Evolutionary conservation across 2,329 filamentous ascomycete species (phyloP).

Genomic region (Aspergillaceae sp.): DNA sequence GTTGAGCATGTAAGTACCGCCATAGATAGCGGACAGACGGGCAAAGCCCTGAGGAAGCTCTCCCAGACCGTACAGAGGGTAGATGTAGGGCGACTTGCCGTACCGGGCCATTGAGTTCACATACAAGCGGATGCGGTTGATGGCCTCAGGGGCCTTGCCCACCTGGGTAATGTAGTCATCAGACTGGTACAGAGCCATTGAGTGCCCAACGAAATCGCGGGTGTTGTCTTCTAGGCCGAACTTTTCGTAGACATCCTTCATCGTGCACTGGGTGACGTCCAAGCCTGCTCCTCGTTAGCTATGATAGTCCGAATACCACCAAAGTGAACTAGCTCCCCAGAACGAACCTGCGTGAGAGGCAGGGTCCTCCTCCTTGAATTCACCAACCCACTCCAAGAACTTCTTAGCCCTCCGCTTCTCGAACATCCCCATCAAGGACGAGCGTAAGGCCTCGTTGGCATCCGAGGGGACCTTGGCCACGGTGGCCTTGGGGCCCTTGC

Average conservation of each 20-base stretch:
- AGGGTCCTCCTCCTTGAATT: slow-evolving; percentile 72
- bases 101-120: slow-evolving; percentile 96
- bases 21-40: slow-evolving; percentile 94
- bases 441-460: slow-evolving; percentile 79
- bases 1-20: slow-evolving; percentile 99
- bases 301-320: background rate
- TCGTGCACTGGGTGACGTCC: slow-evolving; percentile 67
- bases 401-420: slow-evolving; percentile 96
- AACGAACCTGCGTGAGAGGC: slow-evolving; percentile 77
- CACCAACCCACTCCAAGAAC: slow-evolving; percentile 92
- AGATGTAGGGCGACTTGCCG: slow-evolving; percentile 98
- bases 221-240: slow-evolving; percentile 85
- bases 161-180: slow-evolving; percentile 72
- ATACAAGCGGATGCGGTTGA: slow-evolving; percentile 89
- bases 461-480: slow-evolving; percentile 96
- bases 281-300: slow-evolving; percentile 51
- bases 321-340: background rate
- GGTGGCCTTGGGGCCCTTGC: slow-evolving; percentile 69
- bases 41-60: slow-evolving; percentile 97
- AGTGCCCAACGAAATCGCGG: slow-evolving; percentile 93
- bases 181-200: slow-evolving; percentile 91
- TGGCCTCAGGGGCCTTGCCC: slow-evolving; percentile 71
- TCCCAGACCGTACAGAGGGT: slow-evolving; percentile 92
- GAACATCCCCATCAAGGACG: slow-evolving; percentile 91
- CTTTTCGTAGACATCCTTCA: slow-evolving; percentile 99